Evolutionary conservation across 305 asterid species (phyloP), one percentile per base, ranked within the genome.

Genomic region (Fraxinus dipetala): DNA sequence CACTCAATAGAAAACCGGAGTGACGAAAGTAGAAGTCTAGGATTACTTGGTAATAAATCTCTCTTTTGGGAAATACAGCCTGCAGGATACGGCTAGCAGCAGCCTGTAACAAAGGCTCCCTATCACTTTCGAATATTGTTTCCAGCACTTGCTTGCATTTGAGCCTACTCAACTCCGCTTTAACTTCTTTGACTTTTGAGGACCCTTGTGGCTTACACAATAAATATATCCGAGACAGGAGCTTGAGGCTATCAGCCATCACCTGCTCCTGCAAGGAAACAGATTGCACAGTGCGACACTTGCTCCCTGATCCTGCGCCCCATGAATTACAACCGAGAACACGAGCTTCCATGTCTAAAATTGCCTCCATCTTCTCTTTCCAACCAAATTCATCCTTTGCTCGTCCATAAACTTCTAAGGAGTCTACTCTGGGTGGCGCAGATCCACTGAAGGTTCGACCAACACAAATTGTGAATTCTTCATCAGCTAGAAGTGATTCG

Each of bases 371-470:
- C 90, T 96, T 95, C 87, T 96, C 99, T 87, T 96, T 95, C 99
- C 99, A 95, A 76, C 99, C 99, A 91, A 94, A 96, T 86, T 96
- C 99, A 87, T 96, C 99, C 90, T 96, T 96, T 10, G 95, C 93
- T 80, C 97, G 97, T 78, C 99, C 98, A 92, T 96, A 96, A 77
- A 96, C 95, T 89, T 96, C 99, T 77, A 96, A 85, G 20, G 97
- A 92, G 85, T 96, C 98, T 86, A 96, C 93, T 87, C 99, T 90
- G 34, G 99, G 97, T 76, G 91, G 85, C 32, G 93, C 91, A 89
- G 99, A 90, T 82, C 96, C 97, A 74, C 92, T 86, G 85, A 91
- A 91, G 85, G 98, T 95, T 73, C 96, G 96, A 75, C 99, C 98
- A 89, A 96, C 84, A 81, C 90, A 85, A 75, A 96, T 82, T 70